Evolutionary conservation across 306 rosid genomes (phyloP), one percentile per base, ranked within the genome.

Genomic region (Glycine tomentella): DNA sequence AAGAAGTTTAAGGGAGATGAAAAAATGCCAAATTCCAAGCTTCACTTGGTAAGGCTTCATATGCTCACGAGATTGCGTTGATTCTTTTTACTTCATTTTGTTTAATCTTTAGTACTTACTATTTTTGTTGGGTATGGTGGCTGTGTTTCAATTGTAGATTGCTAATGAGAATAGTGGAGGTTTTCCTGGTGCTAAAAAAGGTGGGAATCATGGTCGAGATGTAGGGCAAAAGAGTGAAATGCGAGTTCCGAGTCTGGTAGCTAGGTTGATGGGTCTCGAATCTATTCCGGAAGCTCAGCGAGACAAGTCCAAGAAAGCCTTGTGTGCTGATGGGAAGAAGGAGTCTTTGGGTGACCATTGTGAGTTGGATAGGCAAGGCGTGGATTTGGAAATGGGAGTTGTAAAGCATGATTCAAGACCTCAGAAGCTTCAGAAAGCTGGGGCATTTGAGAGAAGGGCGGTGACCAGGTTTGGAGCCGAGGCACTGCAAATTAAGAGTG

Each of bases 251-350:
- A 72, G 97, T 87, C 81, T 94, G 75, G 93, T 94, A 61, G 98
- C 97, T 61, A 84, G 97, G 89, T 79, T 87, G 86, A 94, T 94
- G 98, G 98, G 98, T 36, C 90, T 94, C 56, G 98, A 94, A 72
- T 83, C 90, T 44, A 87, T 92, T 87, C 98, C 98, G 9, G 64
- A 88, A 6, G 40, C 84, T 4, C 87, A 62, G 78, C 87, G 88
- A 63, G 97, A 81, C 44, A 91, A 88, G 79, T 59, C 84, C 16
- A 91, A 87, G 84, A 90, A 91, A 83, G 81, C 79, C 75, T 79
- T 86, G 45, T 77, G 73, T 77, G 74, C 88, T 10, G 88, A 79
- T 10, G 86, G 36, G 44, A 38, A 38, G 72, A 84, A 72, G 73
- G 83, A 77, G 7, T 77, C 80, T 64, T 15, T 44, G 56, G 68